phyloP scores from a whole-genome alignment of 352 stramenopile species.

The Globisporangium irregulare region DNA sequence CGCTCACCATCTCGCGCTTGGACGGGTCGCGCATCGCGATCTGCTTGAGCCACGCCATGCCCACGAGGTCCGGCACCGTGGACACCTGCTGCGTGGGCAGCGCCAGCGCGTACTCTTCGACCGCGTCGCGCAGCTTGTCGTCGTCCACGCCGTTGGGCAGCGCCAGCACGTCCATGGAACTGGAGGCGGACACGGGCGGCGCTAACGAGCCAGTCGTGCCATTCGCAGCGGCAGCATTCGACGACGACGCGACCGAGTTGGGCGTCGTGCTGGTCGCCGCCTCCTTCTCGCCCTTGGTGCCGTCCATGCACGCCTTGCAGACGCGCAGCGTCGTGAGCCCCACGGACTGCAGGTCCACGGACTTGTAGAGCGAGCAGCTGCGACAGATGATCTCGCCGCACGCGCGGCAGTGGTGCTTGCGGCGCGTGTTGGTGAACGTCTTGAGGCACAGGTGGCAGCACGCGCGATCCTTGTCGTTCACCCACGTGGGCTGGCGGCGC shows the following conservation, averaged over 20 bases:
- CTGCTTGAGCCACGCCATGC: slow-evolving; percentile 75
- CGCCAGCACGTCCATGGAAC: not conserved
- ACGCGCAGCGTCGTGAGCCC: slow-evolving; percentile 73
- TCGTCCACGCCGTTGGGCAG: slow-evolving; percentile 45
- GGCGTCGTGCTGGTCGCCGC: slow-evolving; percentile 21
- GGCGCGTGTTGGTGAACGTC: slow-evolving; percentile 75
- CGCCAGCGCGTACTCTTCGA: slow-evolving; percentile 73
- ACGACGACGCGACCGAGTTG: slow-evolving; percentile 10
- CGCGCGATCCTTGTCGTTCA: slow-evolving; percentile 76
- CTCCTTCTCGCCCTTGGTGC: slow-evolving; percentile 27
- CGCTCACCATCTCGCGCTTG: slow-evolving; percentile 66
- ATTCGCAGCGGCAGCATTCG: not conserved
- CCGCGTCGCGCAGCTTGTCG: slow-evolving; percentile 45
- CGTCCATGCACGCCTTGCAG: slow-evolving; percentile 79
- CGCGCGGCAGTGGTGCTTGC: slow-evolving; percentile 77
- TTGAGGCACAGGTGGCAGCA: slow-evolving; percentile 84
- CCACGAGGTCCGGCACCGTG: slow-evolving; percentile 69
- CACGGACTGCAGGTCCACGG: slow-evolving; percentile 68
- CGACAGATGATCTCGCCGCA: slow-evolving; percentile 87
- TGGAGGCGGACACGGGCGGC: not conserved
- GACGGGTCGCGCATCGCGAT: slow-evolving; percentile 61
- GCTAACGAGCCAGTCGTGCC: not conserved
- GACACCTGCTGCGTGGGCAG: slow-evolving; percentile 51
- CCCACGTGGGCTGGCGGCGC: slow-evolving; percentile 69
- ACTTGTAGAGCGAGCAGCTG: slow-evolving; percentile 76